Evolutionary conservation across 1,284 basidiomycete genomes (phyloP), one percentile per base, ranked within the genome.

Genomic region (Coriolopsis trogii): DNA sequence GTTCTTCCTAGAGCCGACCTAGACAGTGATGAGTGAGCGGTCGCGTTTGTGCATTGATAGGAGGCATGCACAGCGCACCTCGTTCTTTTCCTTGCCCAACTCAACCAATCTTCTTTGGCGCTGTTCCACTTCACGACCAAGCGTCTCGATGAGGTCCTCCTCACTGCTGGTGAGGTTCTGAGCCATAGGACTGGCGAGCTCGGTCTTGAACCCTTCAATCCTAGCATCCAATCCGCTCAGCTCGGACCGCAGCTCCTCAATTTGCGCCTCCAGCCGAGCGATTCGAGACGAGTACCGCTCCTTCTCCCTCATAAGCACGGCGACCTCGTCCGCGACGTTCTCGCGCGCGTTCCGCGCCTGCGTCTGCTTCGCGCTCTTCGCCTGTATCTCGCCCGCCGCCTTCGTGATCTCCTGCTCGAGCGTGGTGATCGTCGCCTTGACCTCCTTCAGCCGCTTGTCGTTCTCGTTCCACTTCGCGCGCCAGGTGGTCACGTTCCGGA

Each of bases 351-450:
- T 85, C 34, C 85, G 73, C 2, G 87, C 84, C 61, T 91, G 86
- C 34, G 81, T 82, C 61, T 91, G 83, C 64, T 90, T 85, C 10
- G 83, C 83, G 50, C 81, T 81, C 40, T 87, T 65, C 2, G 89
- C 81, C 55, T 93, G 87, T 40, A 93, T 85, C 52, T 83, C 76
- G 3, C 95, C 92, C 23, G 86, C 79, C 4, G 89, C 64, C 41
- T 81, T 77, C 1, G 95, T 93, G 59, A 98, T 89, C 67, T 93
- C 85, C 70, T 98, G 95, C 61, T 99, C 96, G 18, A 95, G 73
- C 59, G 76, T 77, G 29, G 78, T 62, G 49, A 95, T 85, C 7
- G 80, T 78, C 6, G 74, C 68, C 67, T 91, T 92, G 49, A 95
- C 88, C 63, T 96, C 91, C 48, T 77, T 74, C 43, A 87, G 80